Evolutionary conservation across 257 asterid genomes (phyloP), one percentile per base, ranked within the genome.

Genomic region (Jacaranda copaia): DNA sequence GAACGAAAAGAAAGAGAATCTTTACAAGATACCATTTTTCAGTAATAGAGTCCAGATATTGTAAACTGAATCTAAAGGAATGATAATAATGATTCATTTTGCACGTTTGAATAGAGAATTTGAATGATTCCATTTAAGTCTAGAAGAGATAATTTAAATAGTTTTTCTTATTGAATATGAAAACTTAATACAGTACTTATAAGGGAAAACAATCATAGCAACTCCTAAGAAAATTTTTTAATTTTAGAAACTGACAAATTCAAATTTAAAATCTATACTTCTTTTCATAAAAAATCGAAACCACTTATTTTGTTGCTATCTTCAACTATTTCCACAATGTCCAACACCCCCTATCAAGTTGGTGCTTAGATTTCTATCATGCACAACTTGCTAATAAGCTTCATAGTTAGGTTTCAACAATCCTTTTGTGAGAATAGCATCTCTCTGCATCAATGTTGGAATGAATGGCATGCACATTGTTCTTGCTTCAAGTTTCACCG

Each of bases 301-400:
- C 32, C 32, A 25, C 32, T 25, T 25, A 25, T 25, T 25, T 25
- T 25, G 32, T 25, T 25, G 32, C 32, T 25, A 25, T 25, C 32
- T 25, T 25, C 32, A 25, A 25, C 32, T 25, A 25, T 2, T 25
- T 25, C 32, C 32, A 25, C 45, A 40, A 40, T 4, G 3, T 40
- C 45, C 42, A 45, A 8, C 42, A 12, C 18, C 43, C 16, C 72
- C 72, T 7, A 4, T 67, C 48, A 67, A 68, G 59, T 68, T 46
- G 73, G 43, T 48, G 59, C 43, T 13, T 46, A 68, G 43, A 68
- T 68, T 20, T 68, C 20, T 18, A 68, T 68, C 43, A 68, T 68
- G 58, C 73, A 12, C 51, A 48, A 68, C 20, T 25, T 20, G 59
- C 35, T 68, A 55, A 46, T 15, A 6, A 68, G 45, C 12, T 3